Base-by-base conservation (phyloP, 352 stramenopile genomes). In the Pythium guiyangense region DNA sequence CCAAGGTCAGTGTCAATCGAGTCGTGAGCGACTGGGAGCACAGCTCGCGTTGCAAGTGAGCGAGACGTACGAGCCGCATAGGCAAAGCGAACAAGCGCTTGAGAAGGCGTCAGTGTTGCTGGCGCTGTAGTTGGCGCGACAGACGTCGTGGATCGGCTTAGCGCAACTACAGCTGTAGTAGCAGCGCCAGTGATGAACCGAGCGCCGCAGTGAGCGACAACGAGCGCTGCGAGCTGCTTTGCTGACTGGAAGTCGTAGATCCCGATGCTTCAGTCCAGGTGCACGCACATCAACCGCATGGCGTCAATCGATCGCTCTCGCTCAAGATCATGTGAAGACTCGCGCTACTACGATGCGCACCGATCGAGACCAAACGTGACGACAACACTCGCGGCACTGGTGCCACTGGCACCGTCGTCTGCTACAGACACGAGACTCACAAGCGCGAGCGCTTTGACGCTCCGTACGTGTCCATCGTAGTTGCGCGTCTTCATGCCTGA, bases 291-390 rank as follows among this genome's bases (percentile, higher is more conserved):
- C 14, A 31, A 29, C n/a, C n/a, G 17, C 15, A 14, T 4, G 15
- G 42, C 26, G 42, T 47, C 1, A 49, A 25, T 49, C 6, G 11
- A 12, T 25, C 12, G 20, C 43, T n/a, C 11, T 50, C 6, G 52
- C 49, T 42, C 42, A 18, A 26, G n/a, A 47, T 9, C 26, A 8
- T 26, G 42, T n/a, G n/a, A 17, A 4, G 0, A 20, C 18, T 10
- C 9, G 20, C 18, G n/a, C n/a, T n/a, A 15, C 49, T 26, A 15
- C 15, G 8, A 14, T 50, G 8, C 18, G 6, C 26, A 88, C 77
- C 61, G 56, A 54, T 86, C 76, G 35, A 79, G 58, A 1, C 59
- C 76, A 57, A 87, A 89, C 1, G 73, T 81, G 48, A 79, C 64
- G 6, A 83, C 45, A 40, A 73, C 58, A 29, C 62, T 47, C 0